Percentiles rank a stretch among this genome's conserved stretches.
Evolutionary conservation across 2,329 filamentous ascomycete genomes (phyloP).

Genomic region (Botrytis paeoniae): DNA sequence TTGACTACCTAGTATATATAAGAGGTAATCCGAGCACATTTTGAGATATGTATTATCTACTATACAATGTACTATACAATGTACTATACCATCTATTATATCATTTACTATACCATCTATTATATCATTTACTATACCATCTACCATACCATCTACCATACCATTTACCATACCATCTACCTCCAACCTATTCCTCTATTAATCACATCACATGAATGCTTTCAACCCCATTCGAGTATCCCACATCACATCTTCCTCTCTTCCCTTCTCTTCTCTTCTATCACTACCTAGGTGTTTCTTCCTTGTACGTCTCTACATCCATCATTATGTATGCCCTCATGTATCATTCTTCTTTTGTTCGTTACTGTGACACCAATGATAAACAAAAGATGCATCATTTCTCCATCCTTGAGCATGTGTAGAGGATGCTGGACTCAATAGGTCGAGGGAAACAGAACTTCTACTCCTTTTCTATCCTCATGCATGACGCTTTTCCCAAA

Average conservation of each 20-base stretch:
- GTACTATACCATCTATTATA: no score
- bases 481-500: constrained; percentile 6
- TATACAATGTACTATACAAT: no score
- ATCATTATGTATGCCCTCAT: not conserved
- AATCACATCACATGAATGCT: not conserved
- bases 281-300: not conserved
- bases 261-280: not conserved
- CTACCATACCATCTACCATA: no score
- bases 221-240: not conserved
- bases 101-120: no score
- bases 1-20: not conserved
- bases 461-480: constrained; percentile 5
- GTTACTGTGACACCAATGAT: not conserved
- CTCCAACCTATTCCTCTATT: no score
- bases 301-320: not conserved
- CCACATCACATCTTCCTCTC: not conserved
- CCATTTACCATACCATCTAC: no score
- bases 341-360: not conserved
- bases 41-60: not conserved
- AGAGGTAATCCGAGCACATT: not conserved
- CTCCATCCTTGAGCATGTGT: not conserved
- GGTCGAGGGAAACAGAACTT: not conserved
- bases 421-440: not conserved
- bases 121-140: no score
- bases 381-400: not conserved